Conservation (phyloP, 768 basidiomycete species). For the Artomyces pyxidatus region DNA sequence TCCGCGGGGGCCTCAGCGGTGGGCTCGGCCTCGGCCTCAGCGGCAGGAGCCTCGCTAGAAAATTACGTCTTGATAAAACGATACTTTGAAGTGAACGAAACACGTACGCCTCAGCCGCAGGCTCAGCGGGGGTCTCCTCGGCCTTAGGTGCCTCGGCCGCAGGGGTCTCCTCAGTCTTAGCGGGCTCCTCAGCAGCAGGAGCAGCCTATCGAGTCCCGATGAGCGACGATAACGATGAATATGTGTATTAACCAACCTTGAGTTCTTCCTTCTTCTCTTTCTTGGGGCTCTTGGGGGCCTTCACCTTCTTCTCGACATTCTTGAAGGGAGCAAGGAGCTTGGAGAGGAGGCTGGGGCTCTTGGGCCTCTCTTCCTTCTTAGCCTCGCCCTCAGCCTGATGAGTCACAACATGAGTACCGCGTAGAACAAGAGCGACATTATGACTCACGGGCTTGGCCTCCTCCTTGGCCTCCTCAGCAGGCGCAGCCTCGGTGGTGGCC, state of each 20-base stretch:
- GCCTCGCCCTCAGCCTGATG: conserved; percentile 39
- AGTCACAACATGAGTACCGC: conserved; percentile 1
- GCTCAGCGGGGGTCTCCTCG: conserved; percentile 33
- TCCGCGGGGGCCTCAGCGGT: conserved; percentile 27
- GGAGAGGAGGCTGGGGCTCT: conserved; percentile 68
- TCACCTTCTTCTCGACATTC: conserved; percentile 30
- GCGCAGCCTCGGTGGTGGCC: conserved; percentile 19
- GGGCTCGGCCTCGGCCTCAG: no score
- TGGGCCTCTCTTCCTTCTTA: conserved; percentile 76
- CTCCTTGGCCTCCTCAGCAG: conserved; percentile 21
- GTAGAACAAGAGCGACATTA: background rate
- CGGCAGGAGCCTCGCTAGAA: conserved; percentile 27
- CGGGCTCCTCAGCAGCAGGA: conserved; percentile 31
- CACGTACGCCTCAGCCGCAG: conserved; percentile 64
- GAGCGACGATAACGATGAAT: background rate
- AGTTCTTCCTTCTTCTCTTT: conserved; percentile 74
- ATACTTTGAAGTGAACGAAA: background rate
- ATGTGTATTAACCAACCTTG: conserved; percentile 33
- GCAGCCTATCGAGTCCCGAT: conserved; percentile 20
- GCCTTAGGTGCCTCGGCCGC: conserved; percentile 52
- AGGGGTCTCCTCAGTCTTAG: conserved; percentile 37
- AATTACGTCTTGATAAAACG: no score
- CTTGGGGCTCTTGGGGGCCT: conserved; percentile 54
- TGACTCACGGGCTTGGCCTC: conserved; percentile 27
- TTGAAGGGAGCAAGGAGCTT: conserved; percentile 81